Conservation (phyloP, 2,329 filamentous ascomycete genomes). For the Penicillium corylophilum region DNA sequence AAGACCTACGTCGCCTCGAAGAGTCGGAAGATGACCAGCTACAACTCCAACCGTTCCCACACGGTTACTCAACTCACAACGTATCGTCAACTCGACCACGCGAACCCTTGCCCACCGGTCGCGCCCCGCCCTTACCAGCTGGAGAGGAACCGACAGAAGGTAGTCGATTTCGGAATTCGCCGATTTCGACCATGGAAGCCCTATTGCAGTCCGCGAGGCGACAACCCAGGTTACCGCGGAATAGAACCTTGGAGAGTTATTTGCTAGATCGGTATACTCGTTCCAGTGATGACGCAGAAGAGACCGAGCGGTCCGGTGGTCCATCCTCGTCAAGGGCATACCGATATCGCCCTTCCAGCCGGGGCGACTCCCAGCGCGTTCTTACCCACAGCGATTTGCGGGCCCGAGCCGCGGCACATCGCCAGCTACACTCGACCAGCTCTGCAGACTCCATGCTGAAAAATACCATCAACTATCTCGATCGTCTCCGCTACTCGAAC, state of each 20-base stretch:
- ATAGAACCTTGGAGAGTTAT: conserved; percentile 42
- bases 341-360: conserved; percentile 33
- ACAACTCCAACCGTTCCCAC: conserved; percentile 28
- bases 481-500: conserved; percentile 55
- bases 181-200: conserved; percentile 37
- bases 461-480: conserved; percentile 62
- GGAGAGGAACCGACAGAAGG: conserved; percentile 25
- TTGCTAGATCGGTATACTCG: conserved; percentile 36
- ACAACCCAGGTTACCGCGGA: conserved; percentile 39
- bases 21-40: conserved; percentile 32
- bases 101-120: conserved; percentile 23
- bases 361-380: conserved; percentile 28
- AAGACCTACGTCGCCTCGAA: conserved; percentile 17
- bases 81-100: conserved; percentile 23
- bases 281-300: conserved; percentile 24
- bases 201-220: conserved; percentile 43
- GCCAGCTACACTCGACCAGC: conserved; percentile 37
- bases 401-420: conserved; percentile 36
- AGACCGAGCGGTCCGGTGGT: conserved; percentile 21
- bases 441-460: conserved; percentile 47
- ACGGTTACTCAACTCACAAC: conserved; percentile 28
- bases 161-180: conserved; percentile 22
- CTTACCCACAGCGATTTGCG: conserved; percentile 37
- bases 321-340: conserved; percentile 25
- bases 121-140: conserved; percentile 17